Conservation (phyloP, 768 basidiomycete genomes). For the Suillus lakei region DNA sequence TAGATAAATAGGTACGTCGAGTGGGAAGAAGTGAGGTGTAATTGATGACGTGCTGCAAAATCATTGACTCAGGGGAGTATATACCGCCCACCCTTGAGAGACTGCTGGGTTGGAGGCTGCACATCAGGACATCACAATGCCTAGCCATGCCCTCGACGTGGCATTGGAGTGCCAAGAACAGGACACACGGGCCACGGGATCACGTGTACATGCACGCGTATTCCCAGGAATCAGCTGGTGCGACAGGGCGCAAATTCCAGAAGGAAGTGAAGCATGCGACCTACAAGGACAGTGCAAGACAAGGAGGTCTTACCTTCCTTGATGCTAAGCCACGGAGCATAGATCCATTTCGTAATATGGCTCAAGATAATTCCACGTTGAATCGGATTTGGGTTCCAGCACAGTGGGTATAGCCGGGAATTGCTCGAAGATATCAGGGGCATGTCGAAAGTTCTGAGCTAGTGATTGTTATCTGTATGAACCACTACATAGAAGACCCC, state of each 20-base stretch:
- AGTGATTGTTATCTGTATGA: not conserved
- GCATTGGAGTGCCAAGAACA: not conserved
- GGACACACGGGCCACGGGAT: not conserved
- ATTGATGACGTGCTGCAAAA: not conserved
- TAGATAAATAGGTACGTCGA: not conserved
- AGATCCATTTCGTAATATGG: not conserved
- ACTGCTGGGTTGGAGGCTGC: not conserved
- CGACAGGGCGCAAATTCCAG: not conserved
- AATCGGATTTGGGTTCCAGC: not conserved
- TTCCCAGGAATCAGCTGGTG: not conserved
- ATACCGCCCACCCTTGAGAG: not conserved
- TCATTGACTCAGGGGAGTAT: not conserved
- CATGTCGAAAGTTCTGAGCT: not conserved
- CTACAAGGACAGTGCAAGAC: not conserved
- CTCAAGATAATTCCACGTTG: not conserved
- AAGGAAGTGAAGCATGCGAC: not conserved
- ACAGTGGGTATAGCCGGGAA: not conserved
- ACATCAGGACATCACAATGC: not conserved
- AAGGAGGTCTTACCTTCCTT: not conserved
- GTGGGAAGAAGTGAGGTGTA: not conserved
- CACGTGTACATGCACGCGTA: not conserved
- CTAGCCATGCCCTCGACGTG: not conserved
- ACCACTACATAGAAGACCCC: not conserved
- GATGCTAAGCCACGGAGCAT: not conserved
- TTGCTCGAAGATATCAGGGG: not conserved